A percentile compares a stretch with the other conserved stretches of the same genome.
These are phyloP conservation scores for Leptographium procerum DNA, from an alignment of 2,329 filamentous ascomycete genomes.

Conservation along the genomic window DNA sequence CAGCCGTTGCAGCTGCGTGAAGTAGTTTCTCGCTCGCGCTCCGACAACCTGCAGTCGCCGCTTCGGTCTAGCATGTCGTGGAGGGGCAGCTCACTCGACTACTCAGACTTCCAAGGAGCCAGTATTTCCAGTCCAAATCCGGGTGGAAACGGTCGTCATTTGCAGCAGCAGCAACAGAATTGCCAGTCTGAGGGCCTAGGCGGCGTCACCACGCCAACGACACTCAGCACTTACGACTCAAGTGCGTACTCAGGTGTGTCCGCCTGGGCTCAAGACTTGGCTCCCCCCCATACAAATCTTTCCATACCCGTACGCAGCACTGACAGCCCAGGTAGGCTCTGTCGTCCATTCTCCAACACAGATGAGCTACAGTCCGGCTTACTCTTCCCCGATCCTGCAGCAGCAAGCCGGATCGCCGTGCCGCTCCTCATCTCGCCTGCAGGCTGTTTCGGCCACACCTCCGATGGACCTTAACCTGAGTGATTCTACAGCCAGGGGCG, in stretches of 20 bases:
- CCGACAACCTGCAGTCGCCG: constrained; percentile 47
- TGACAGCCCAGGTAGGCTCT: constrained; percentile 24
- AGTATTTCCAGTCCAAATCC: constrained; percentile 24
- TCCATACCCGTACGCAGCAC: constrained; percentile 9
- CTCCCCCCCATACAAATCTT: too few species aligned
- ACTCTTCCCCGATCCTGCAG: constrained; percentile 28
- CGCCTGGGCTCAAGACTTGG: too few species aligned
- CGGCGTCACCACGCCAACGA: constrained; percentile 22
- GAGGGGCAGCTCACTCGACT: constrained; percentile 50
- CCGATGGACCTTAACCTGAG: constrained; percentile 30
- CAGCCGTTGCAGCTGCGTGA: constrained; percentile 50
- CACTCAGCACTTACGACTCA: constrained; percentile 37
- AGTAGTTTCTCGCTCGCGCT: constrained; percentile 43
- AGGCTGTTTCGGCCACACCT: constrained; percentile 35
- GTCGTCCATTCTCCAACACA: constrained; percentile 37
- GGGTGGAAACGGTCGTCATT: neutral
- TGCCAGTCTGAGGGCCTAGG: constrained; percentile 10
- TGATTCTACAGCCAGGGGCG: too few species aligned
- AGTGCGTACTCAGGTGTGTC: constrained; percentile 38
- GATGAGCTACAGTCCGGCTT: constrained; percentile 34
- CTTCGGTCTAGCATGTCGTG: constrained; percentile 50
- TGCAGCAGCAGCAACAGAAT: constrained; percentile 17
- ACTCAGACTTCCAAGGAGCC: constrained; percentile 35
- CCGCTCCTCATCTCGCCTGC: constrained; percentile 30
- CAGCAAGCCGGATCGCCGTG: constrained; percentile 26